A percentile compares a stretch with the other conserved stretches of the same genome.
These are phyloP conservation scores for Nakazawaea ambrosiae DNA, from an alignment of 805 yeast species.

Conservation along the genomic window DNA sequence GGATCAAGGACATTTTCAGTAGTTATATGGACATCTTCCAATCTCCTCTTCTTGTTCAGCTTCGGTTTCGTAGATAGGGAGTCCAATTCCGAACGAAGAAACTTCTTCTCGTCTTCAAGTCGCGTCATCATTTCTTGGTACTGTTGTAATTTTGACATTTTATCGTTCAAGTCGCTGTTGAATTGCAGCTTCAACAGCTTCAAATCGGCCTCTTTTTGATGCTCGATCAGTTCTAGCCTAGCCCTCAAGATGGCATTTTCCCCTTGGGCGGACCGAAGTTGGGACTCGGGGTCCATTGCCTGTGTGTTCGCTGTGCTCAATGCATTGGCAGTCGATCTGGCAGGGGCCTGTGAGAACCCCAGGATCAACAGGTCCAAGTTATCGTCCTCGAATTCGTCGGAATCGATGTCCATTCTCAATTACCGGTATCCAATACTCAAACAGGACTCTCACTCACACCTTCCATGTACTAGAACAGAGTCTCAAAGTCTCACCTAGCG, in stretches of 20 bases:
- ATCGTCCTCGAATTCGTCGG: background rate
- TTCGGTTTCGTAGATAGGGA: conserved; percentile 20
- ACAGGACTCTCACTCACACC: too few relatives aligned
- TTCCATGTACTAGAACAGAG: too few relatives aligned
- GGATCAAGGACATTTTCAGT: too few relatives aligned
- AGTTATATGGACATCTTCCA: conserved; percentile 8
- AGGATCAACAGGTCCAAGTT: background rate
- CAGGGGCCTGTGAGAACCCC: too few relatives aligned
- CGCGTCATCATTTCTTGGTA: conserved; percentile 29
- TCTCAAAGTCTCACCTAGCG: too few relatives aligned
- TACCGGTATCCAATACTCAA: too few relatives aligned
- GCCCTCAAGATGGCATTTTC: conserved; percentile 75
- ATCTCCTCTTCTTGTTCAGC: conserved; percentile 19
- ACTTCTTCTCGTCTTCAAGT: conserved; percentile 49
- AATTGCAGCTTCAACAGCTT: conserved; percentile 28
- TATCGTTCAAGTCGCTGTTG: conserved; percentile 15
- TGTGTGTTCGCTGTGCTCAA: too few relatives aligned
- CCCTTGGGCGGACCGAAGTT: conserved; percentile 60
- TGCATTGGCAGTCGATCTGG: too few relatives aligned
- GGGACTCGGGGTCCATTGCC: conserved; percentile 22
- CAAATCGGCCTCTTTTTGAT: conserved; percentile 27
- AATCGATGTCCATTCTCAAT: too few relatives aligned
- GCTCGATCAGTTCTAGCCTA: conserved; percentile 44
- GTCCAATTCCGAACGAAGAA: conserved; percentile 41
- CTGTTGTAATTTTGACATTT: conserved; percentile 17